Base-by-base conservation (phyloP, 768 basidiomycete genomes). In the Kwoniella dendrophila region DNA sequence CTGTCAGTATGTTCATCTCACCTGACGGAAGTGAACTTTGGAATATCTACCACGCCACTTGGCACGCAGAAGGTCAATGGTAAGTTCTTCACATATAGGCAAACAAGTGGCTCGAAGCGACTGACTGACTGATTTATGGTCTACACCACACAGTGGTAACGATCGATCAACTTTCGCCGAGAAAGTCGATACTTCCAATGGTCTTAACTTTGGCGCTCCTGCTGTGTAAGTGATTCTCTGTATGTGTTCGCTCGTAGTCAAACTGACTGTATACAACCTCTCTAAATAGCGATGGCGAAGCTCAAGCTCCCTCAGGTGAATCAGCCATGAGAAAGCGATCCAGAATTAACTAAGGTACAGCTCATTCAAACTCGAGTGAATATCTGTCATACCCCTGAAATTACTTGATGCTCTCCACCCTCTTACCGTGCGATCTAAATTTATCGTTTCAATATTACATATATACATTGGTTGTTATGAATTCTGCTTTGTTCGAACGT, bases 31-130 rank as follows among this genome's bases (percentile, higher is more conserved):
- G 60, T 3, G 55, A 66, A 27, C 40, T 66, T 12, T 66, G 65
- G 65, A 66, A 66, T 43, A 56, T 62, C 34, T 66, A 56, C 26
- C 65, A 66, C 30, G 65, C 65, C 2, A 61, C 61, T 26, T 57
- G 48, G 10, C 62, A 62, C 29, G 32, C 65, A 11, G 47, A 33
- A 14, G 65, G 65, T 6, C 56, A 61, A 27, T 66, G 65, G 65
- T 66, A 45, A 57, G 65, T 57, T 16, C 18, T 50, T 26, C 48
- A 50, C 14, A 12, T 18, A 34, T 16, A 8, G 36, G 8, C 36
- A 29, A 29, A n/a, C 29, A 27, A 22, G 48, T 27, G 11, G 22
- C 4, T 8, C 4, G 7, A 11, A 27, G 36, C 36, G 18, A 18
- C 18, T 8, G 18, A 38, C 53, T 38, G 20, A 54, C 41, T 26